These are phyloP conservation scores for Candida arabinofermentans DNA, from an alignment of 805 yeast species.

Conservation along the genomic window DNA sequence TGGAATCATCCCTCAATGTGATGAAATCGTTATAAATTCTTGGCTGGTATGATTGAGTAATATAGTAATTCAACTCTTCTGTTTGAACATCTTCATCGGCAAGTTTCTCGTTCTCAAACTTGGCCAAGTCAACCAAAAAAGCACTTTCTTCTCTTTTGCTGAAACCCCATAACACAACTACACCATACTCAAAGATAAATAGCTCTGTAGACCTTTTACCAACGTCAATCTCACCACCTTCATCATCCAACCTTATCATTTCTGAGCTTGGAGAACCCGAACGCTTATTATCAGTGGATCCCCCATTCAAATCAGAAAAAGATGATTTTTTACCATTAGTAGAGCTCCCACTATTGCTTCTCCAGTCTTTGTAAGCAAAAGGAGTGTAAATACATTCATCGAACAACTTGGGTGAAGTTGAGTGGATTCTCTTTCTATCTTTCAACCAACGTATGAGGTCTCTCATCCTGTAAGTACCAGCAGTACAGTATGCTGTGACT, in stretches of 20 bases:
- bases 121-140: conserved; percentile 79
- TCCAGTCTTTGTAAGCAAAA: conserved; percentile 77
- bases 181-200: conserved; percentile 93
- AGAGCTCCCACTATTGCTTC: conserved; percentile 36
- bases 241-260: conserved; percentile 76
- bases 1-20: conserved; percentile 82
- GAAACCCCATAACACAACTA: conserved; percentile 96
- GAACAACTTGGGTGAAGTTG: conserved; percentile 80
- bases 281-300: conserved; percentile 6
- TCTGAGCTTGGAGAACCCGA: conserved; percentile 23
- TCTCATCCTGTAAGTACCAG: conserved; percentile 86
- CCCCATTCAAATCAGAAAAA: conserved; percentile 4
- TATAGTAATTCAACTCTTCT: conserved; percentile 93
- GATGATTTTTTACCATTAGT: conserved; percentile 4
- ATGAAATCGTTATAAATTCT: conserved; percentile 94
- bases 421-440: conserved; percentile 67
- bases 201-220: conserved; percentile 74
- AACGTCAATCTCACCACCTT: conserved; percentile 92
- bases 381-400: conserved; percentile 96
- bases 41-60: conserved; percentile 92
- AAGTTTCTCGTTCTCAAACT: conserved; percentile 86
- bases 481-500: conserved; percentile 94
- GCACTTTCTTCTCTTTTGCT: conserved; percentile 77
- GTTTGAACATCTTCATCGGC: conserved; percentile 89
- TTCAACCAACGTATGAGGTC: conserved; percentile 82